phyloP scores from a whole-genome alignment of 257 asterid genomes.

The Avicennia marina region DNA sequence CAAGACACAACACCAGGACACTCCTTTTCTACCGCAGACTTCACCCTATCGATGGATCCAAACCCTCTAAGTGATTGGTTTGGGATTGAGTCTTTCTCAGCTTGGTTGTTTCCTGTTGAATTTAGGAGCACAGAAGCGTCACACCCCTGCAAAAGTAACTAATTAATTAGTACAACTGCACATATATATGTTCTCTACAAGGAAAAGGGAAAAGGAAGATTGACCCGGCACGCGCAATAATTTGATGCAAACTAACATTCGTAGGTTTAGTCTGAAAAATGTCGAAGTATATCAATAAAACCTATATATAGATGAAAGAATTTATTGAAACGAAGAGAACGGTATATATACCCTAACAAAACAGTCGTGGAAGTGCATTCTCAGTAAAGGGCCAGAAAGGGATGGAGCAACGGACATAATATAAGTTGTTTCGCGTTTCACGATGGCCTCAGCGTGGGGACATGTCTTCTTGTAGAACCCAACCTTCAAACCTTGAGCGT shows the following conservation, averaged over 20 bases:
- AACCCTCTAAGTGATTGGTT: slow-evolving; percentile 47
- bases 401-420: slow-evolving; percentile 26
- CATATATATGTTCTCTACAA: not conserved
- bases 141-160: slow-evolving; percentile 49
- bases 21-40: slow-evolving; percentile 41
- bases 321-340: no score
- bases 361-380: slow-evolving; percentile 54
- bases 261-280: no score
- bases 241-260: no score
- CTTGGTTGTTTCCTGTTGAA: slow-evolving; percentile 27
- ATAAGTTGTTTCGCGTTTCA: slow-evolving; percentile 21
- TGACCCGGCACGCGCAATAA: no score
- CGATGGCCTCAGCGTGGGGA: slow-evolving; percentile 29
- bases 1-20: slow-evolving; percentile 77
- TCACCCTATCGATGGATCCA: slow-evolving; percentile 47
- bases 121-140: slow-evolving; percentile 62
- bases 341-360: slow-evolving; percentile 43
- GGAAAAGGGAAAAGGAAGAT: no score
- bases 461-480: slow-evolving; percentile 30
- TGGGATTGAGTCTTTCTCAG: slow-evolving; percentile 55
- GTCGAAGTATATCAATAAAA: no score
- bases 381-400: slow-evolving; percentile 34
- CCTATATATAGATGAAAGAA: no score
- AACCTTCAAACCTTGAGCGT: slow-evolving; percentile 22
- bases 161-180: not conserved